These are phyloP conservation scores for Leishmania turanica DNA, from an alignment of 208 protist species.

Conservation along the genomic window DNA sequence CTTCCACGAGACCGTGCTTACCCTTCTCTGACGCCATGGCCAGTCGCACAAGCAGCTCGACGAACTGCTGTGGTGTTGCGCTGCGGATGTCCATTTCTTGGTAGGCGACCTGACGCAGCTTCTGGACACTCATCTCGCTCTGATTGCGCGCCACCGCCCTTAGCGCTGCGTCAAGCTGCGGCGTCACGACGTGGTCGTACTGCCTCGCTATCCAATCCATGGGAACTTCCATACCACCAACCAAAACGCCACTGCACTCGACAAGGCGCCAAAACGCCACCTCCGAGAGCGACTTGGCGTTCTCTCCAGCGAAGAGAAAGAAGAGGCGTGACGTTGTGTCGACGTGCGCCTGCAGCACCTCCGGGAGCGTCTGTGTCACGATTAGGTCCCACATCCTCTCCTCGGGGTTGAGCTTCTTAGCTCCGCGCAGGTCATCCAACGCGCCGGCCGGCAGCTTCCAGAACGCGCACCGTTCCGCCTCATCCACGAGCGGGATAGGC, in stretches of 20 bases:
- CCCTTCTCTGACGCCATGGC: conserved; percentile 36
- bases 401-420: conserved; percentile 27
- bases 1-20: conserved; percentile 47
- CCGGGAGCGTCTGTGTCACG: conserved; percentile 37
- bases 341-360: conserved; percentile 49
- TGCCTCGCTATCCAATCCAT: conserved; percentile 45
- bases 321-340: conserved; percentile 58
- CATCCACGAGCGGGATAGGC: conserved; percentile 56
- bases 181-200: conserved; percentile 79
- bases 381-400: conserved; percentile 43
- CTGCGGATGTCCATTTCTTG: conserved; percentile 84
- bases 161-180: conserved; percentile 59
- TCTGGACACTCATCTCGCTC: conserved; percentile 42
- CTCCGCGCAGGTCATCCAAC: conserved; percentile 52
- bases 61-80: conserved; percentile 67
- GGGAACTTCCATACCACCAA: conserved; percentile 29
- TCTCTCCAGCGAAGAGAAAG: conserved; percentile 67
- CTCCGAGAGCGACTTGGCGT: conserved; percentile 62
- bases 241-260: conserved; percentile 34
- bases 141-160: conserved; percentile 44
- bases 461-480: conserved; percentile 37
- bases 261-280: conserved; percentile 84
- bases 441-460: conserved; percentile 47
- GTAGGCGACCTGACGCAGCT: conserved; percentile 48
- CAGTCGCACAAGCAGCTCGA: conserved; percentile 76